Evolutionary conservation across 1,284 basidiomycete species (phyloP), one percentile per base, ranked within the genome.

Genomic region (Taiwanofungus camphoratus): DNA sequence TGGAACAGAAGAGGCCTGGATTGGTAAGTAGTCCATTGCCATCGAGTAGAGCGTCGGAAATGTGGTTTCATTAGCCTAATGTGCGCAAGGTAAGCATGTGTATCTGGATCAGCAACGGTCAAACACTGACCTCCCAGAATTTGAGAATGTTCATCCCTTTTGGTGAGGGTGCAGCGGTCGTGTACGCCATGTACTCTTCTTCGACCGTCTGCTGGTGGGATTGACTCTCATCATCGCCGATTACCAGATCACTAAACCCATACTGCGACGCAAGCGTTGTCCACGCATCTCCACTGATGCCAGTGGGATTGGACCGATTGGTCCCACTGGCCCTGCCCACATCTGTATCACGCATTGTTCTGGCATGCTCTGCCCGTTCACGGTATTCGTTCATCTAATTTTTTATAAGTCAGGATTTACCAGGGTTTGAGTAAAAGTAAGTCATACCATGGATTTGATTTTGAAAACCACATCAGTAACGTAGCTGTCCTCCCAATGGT

Each of bases 1-100:
- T 7, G 55, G 50, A 4, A 57, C 55, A 5, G 52, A 48, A 9
- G 53, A 55, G 2, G 42, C 55, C 22, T 56, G 51, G 18, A 48
- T 43, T 4, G 55, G 51, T 7, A 57, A 22, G 26, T 49, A 19
- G 35, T 58, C 55, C 21, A 52, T 30, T 1, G 54, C 47, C 7
- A 54, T n/a, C 4, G 36, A 31, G 20, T 36, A 52, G 3, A 54
- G 19, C 5, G 16, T 15, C 5, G 54, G 52, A 26, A 9, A 34
- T n/a, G 6, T 6, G 7, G 8, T 7, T 34, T 34, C 8, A 34
- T 19, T 34, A 6, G 6, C 18, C 32, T 34, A 34, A 7, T 9
- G 18, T 8, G 7, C 32, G 9, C 7, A n/a, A 16, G 7, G 7
- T 8, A 16, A 34, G 32, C 8, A 34, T 7, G 26, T 27, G 13